Evolutionary conservation across 2,329 filamentous ascomycete genomes (phyloP), one percentile per base, ranked within the genome.

Genomic region (Talaromyces islandicus): DNA sequence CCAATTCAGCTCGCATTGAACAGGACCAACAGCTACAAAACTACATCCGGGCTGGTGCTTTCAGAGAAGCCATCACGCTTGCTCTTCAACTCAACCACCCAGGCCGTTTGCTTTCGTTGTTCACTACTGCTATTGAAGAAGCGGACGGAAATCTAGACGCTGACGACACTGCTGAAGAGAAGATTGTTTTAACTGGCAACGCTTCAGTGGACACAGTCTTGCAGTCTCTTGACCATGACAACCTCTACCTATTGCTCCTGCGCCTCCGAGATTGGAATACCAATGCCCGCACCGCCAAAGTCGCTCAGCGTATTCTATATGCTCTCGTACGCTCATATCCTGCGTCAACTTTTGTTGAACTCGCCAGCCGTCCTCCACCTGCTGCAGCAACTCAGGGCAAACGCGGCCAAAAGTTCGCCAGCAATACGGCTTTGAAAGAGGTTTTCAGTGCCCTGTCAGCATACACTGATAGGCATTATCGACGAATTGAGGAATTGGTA

Each of bases 211-310:
- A 97, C 67, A 84, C 91, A 56, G 92, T 96, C 0, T 80, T 99
- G 0, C 85, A 82, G n/a, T 84, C 79, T 12, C 81, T 99, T 6
- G 88, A 88, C 4, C 88, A 94, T 66, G 89, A 93, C 66, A 93
- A 97, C 72, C 83, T 99, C 14, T 95, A 91, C 75, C 81, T 86
- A 7, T 83, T 99, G 14, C 83, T 99, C 0, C 80, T 93, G 41
- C 83, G 94, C 61, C 77, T 97, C 51, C 84, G 95, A 52, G 94
- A 99, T 76, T 99, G 94, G 94, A 99, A 99, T 72, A 96, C 94
- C 4, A 97, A 97, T 68, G 92, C 91, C 0, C 84, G 91, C 63
- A 96, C 91, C 3, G 88, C 92, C 0, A 84, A 87, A 5, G 86
- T 97, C 1, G 90, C 94, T 0, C 94, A 99, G 75, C 85, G 88